Base-by-base conservation (phyloP, 1,139 yeast genomes). In the Suhomyces chickasaworum region DNA sequence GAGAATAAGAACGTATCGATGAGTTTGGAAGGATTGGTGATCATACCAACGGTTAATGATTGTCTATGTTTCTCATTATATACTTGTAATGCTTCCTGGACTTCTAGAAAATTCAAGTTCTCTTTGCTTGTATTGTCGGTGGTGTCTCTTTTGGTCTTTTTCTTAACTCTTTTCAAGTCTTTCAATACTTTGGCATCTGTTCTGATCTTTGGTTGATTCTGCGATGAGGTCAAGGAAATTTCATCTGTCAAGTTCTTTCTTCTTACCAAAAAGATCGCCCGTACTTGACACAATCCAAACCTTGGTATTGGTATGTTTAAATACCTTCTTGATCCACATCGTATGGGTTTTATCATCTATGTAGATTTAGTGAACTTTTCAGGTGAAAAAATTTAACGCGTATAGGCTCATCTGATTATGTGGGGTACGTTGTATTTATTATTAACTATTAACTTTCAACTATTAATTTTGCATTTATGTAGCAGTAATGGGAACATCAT, bases 131-230 rank as follows among this genome's bases (percentile, higher is more conserved):
- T 64, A n/a, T 32, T 39, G 47, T 68, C 74, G 0, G 47, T 46
- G 2, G 72, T 58, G 22, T 68, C 73, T 46, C 68, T 48, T 47
- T 66, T 68, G 2, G 68, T 58, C 47, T 48, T 52, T 43, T 49
- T 56, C 30, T 47, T 50, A 13, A 53, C 49, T 31, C 41, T 52
- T 41, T 52, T 50, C 43, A 54, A 50, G 36, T 49, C 50, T 18
- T 42, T 47, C 20, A 48, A 32, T 20, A 54, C 52, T 16, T 47
- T 50, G 13, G 21, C 30, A n/a, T 45, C 42, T 2, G 46, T 25
- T 37, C 48, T 41, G 2, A 25, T 21, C 20, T 35, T 45, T 2
- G 18, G 40, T 17, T 27, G 30, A 10, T 7, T 23, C 10, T 35
- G 39, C 41, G 45, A 42, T 43, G 42, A 39, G 39, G 17, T 39